Evolutionary conservation across 129 eudicot species (phyloP).

Genomic region (Smallanthus sonchifolius): DNA sequence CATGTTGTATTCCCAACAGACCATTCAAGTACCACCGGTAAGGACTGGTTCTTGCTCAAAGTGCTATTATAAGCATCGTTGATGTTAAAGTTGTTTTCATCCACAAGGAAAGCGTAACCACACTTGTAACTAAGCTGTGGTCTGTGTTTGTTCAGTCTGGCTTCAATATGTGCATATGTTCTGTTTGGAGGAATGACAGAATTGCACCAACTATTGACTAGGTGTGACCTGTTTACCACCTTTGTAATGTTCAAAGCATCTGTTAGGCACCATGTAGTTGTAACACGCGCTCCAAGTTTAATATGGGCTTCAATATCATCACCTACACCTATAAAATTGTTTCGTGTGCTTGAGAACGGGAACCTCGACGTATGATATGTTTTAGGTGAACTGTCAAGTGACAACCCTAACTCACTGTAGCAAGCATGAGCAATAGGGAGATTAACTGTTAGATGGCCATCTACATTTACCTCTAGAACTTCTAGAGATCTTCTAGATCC

Average conservation of each 20-base stretch:
- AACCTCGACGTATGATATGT: background rate
- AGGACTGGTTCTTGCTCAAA: background rate
- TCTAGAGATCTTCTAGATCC: background rate
- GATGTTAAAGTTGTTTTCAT: background rate
- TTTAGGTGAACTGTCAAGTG: background rate
- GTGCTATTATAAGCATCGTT: background rate
- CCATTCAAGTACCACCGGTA: conserved; percentile 16
- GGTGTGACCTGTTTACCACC: background rate
- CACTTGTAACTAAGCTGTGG: background rate
- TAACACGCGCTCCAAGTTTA: background rate
- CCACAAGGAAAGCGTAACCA: conserved; percentile 29
- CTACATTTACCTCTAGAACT: conserved; percentile 7
- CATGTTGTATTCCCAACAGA: conserved; percentile 20
- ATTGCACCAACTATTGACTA: conserved; percentile 2
- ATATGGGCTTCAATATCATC: background rate
- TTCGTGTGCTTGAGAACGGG: conserved; percentile 20
- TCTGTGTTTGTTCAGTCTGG: background rate
- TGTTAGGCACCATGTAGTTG: background rate
- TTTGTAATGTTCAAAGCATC: too few relatives aligned
- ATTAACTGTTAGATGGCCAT: conserved; percentile 20
- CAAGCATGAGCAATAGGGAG: conserved; percentile 21
- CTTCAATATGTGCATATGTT: background rate
- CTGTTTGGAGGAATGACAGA: background rate
- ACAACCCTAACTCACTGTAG: background rate
- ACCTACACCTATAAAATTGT: conserved; percentile 16